Base-by-base conservation (phyloP, 129 eudicot species). In the Oenanthe sinensis region DNA sequence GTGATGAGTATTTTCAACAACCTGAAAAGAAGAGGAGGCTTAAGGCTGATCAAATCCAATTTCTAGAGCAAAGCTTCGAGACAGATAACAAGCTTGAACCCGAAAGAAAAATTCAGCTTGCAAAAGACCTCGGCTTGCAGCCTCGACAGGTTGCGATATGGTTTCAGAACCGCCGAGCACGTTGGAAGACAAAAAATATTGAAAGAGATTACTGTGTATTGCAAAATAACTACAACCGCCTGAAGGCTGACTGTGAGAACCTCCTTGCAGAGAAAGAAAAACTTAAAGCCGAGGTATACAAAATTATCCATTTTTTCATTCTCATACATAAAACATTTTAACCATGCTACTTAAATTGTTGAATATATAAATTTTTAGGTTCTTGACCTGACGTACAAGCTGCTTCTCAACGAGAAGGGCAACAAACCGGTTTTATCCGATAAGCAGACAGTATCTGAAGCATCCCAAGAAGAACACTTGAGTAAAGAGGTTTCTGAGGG, bases 81-180 rank as follows among this genome's bases (percentile, higher is more conserved):
- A 65, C 62, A 4, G 97, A 91, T 36, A 93, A 91, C 87, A 93
- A 89, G 83, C 97, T 93, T 49, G 98, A 91, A 72, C 98, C 97
- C 0, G 97, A 91, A 42, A 85, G 98, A 79, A 93, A 93, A 82
- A 63, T 85, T 77, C 93, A 88, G 82, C 92, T 93, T 52, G 98
- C 97, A 28, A 93, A 91, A 83, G 97, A 93, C n/a, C 98, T 93
- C 22, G 91, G 93, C 26, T 84, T 93, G 96, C 92, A 93, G 85
- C 98, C 98, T 48, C 81, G 97, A 12, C 97, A 91, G 80, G 86
- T 93, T 79, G 98, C 97, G 0, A 86, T 93, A 72, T 93, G 98
- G 98, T 93, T 93, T 75, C 98, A 93, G 54, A 93, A 93, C 73
- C 88, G 96, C 5, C 86, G 97, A 45, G 98, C 98, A 8, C 87